Evolutionary conservation across 306 rosid genomes (phyloP), one percentile per base, ranked within the genome.

Genomic region (Cucurbita argyrosperma): DNA sequence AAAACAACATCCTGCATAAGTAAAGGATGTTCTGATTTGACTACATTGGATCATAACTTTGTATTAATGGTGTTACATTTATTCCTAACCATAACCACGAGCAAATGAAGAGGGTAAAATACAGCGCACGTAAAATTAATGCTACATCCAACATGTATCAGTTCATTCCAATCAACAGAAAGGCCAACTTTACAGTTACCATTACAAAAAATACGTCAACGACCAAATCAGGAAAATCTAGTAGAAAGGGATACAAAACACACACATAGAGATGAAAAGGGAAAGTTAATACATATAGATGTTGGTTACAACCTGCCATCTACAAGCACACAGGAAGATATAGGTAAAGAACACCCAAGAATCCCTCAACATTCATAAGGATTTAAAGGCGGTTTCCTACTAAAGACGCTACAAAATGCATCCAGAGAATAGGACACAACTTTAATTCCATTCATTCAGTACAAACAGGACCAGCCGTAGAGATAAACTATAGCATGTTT

Each of bases 1-100:
- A n/a, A n/a, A 94, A 89, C 99, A 94, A 81, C 97, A 94, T 76
- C 99, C 99, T 94, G 99, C 97, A 88, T 79, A 73, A 75, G 81
- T 79, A 84, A 74, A 51, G 77, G 74, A 9, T 70, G 63, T 77
- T 85, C 80, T 72, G 76, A 72, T 72, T 72, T 42, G 65, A 55
- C 76, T 72, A 72, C 51, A 4, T 40, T 72, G 76, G 63, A 72
- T 54, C 65, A 53, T n/a, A 72, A 54, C 76, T 72, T 55, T 18
- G 58, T 50, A 70, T 7, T 26, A 50, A 70, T 49, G 59, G 46
- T 26, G 59, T 70, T 26, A 70, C 14, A 49, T 50, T 46, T 69
- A 49, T 30, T 43, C 50, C 30, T 70, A 50, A 52, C 46, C 2
- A 65, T 23, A 58, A 63, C 16, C 11, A 38, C 23, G 1, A 63